Evolutionary conservation across 495 filamentous ascomycete genomes (phyloP).

Genomic region (Cladorrhinum samala): DNA sequence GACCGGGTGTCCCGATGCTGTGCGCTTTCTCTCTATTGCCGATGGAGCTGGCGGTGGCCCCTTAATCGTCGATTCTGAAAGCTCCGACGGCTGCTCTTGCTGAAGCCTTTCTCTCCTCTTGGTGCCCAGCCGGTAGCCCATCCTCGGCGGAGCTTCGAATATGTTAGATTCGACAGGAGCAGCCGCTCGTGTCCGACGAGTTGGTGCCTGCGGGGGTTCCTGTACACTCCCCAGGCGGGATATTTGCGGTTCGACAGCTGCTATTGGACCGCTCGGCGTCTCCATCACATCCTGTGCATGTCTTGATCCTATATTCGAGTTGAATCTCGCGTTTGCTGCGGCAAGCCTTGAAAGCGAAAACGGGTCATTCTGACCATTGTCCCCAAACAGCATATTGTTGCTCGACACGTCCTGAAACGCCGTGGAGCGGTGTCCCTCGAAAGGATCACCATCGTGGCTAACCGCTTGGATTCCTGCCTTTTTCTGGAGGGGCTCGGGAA

Average conservation of each 20-base stretch:
- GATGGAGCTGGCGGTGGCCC: slow-evolving; percentile 24
- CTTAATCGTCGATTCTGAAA: slow-evolving; percentile 15
- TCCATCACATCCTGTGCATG: slow-evolving; percentile 31
- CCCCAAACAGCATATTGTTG: slow-evolving; percentile 28
- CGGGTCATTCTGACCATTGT: slow-evolving; percentile 35
- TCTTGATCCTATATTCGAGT: slow-evolving; percentile 13
- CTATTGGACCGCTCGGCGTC: slow-evolving; percentile 30
- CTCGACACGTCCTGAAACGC: slow-evolving; percentile 32
- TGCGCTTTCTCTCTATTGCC: slow-evolving; percentile 66
- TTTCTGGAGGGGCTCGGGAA: slow-evolving; percentile 30
- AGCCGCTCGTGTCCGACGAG: slow-evolving; percentile 53
- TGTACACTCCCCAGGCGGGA: slow-evolving; percentile 22
- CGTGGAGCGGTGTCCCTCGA: slow-evolving; percentile 31
- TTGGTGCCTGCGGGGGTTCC: slow-evolving; percentile 65
- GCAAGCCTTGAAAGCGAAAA: slow-evolving; percentile 38
- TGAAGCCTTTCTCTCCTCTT: slow-evolving; percentile 43
- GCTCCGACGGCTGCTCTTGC: slow-evolving; percentile 26
- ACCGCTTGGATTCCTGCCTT: slow-evolving; percentile 30
- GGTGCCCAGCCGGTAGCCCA: slow-evolving; percentile 47
- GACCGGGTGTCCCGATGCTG: slow-evolving; percentile 73
- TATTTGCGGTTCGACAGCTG: slow-evolving; percentile 28
- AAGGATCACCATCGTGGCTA: slow-evolving; percentile 39
- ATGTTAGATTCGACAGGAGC: slow-evolving; percentile 48
- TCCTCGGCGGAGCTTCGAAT: slow-evolving; percentile 59
- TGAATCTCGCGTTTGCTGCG: slow-evolving; percentile 31